Evolutionary conservation across 257 asterid genomes (phyloP).

Genomic region (Datura wrightii): DNA sequence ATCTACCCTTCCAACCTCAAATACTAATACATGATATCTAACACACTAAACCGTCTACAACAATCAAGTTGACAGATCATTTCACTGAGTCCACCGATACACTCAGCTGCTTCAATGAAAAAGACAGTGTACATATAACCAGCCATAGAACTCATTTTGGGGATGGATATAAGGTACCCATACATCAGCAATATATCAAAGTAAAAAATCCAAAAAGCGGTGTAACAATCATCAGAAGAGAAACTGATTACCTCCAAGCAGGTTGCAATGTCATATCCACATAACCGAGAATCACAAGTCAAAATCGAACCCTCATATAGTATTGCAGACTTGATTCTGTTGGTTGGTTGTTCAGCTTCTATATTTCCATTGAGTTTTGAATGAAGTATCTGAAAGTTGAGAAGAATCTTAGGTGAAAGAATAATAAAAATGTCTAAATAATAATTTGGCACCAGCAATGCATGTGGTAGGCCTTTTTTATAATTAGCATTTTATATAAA

Average conservation of each 20-base stretch:
- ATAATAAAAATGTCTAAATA: not conserved
- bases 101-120: slow-evolving; percentile 15
- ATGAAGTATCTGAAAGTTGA: slow-evolving; percentile 66
- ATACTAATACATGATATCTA: not conserved
- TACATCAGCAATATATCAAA: not conserved
- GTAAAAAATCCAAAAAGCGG: not conserved
- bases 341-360: slow-evolving; percentile 49
- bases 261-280: slow-evolving; percentile 83
- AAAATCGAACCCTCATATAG: slow-evolving; percentile 81
- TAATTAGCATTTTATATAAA: not conserved
- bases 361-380: slow-evolving; percentile 59
- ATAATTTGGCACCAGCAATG: not conserved
- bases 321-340: slow-evolving; percentile 66
- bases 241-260: slow-evolving; percentile 84
- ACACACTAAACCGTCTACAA: not conserved
- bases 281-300: slow-evolving; percentile 67
- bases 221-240: slow-evolving; percentile 25
- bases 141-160: slow-evolving; percentile 6
- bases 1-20: not conserved
- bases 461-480: not conserved
- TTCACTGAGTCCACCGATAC: slow-evolving; percentile 21
- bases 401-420: not conserved
- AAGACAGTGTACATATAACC: not conserved
- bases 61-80: not conserved
- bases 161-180: slow-evolving; percentile 11